Evolutionary conservation across 1,284 basidiomycete species (phyloP), one percentile per base, ranked within the genome.

Genomic region (Rhizoctonia solani): DNA sequence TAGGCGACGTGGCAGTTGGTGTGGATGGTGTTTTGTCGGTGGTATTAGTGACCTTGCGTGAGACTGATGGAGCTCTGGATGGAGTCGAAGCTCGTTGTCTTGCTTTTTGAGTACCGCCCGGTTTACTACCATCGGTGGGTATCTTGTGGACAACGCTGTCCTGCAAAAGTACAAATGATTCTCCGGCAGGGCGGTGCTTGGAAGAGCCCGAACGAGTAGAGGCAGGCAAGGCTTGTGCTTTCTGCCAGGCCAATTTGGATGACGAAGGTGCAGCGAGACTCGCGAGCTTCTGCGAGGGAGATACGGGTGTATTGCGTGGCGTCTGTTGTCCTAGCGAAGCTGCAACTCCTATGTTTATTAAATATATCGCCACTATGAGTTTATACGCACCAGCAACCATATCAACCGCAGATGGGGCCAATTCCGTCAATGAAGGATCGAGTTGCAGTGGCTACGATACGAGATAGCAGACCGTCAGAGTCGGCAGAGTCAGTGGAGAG

Each of bases 111-210:
- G 58, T 4, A 30, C 53, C 41, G 32, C 68, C 72, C 74, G 73
- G 75, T 65, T 41, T 80, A 75, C 44, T 79, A 76, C 71, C 49
- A 79, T 78, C 54, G 21, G 37, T 63, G 49, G 88, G 87, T 67
- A 87, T 87, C 72, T 81, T 85, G 68, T 81, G 82, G 74, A 87
- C 84, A 59, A 87, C 81, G 73, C 90, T 92, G 73, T 94, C 92
- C 74, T 93, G 90, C 14, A 96, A 80, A 52, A 97, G 83, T 70
- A 97, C 90, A 76, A 93, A 97, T 34, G 91, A 94, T 76, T 95
- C 93, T 69, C 86, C 88, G 72, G 76, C 69, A 70, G 75, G 49
- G 70, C 75, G 25, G 74, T 70, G 44, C 74, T 75, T 49, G 74
- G 73, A 71, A 78, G 77, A 65, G 79, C 80, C 39, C 6, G 58